Percentiles rank a stretch among this genome's conserved stretches.
Evolutionary conservation across 441 rosid species (phyloP).

Genomic region (Brassica balearica): DNA sequence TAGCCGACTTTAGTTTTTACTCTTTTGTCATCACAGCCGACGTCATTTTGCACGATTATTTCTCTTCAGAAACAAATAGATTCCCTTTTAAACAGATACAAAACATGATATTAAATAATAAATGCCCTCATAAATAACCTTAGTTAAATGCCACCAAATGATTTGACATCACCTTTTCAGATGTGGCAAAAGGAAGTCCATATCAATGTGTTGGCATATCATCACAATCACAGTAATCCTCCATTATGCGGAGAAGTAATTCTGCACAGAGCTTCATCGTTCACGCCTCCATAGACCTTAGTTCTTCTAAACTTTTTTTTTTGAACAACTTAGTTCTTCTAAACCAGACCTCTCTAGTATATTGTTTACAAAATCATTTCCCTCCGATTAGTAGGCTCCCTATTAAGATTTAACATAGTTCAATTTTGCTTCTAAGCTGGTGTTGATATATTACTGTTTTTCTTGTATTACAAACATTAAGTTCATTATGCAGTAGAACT

Average conservation of each 20-base stretch:
- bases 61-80: no score
- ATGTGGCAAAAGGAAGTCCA: constrained; percentile 1
- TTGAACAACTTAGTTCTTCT: no score
- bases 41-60: no score
- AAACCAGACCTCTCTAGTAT: not conserved
- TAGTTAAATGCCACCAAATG: constrained; percentile 31
- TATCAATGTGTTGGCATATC: constrained; percentile 3
- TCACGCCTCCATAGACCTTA: not conserved
- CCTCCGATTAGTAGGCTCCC: no score
- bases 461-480: not conserved
- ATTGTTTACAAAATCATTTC: no score
- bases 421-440: not conserved
- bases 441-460: not conserved
- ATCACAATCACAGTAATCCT: not conserved
- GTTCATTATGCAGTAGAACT: no score
- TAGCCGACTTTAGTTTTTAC: no score
- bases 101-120: not conserved
- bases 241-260: not conserved
- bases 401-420: not conserved
- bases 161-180: constrained; percentile 21
- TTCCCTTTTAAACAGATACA: not conserved
- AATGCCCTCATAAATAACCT: constrained; percentile 24
- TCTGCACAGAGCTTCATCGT: not conserved
- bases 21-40: no score
- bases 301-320: not conserved